Evolutionary conservation across 140 eudicot genomes (phyloP).

Genomic region (Stevia rebaudiana): DNA sequence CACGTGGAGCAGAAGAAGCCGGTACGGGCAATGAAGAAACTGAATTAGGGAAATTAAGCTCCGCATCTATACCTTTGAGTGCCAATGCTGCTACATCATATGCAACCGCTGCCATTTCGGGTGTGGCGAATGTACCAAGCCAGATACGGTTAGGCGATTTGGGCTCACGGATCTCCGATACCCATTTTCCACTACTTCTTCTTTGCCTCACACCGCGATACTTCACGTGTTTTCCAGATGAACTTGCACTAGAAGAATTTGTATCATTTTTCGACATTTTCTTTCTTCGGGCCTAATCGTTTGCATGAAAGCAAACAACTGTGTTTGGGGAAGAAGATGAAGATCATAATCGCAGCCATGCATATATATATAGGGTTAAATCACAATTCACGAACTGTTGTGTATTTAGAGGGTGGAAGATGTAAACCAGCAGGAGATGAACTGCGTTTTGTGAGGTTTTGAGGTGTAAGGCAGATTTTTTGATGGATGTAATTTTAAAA

Average conservation of each 20-base stretch:
- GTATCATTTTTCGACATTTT: conserved; percentile 24
- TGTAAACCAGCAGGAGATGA: conserved; percentile 58
- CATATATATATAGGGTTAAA: conserved; percentile 28
- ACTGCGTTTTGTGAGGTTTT: conserved; percentile 46
- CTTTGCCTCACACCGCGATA: conserved; percentile 69
- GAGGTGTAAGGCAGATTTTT: conserved; percentile 53
- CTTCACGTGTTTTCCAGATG: conserved; percentile 33
- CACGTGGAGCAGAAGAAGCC: conserved; percentile 53
- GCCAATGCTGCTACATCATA: conserved; percentile 83
- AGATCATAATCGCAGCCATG: conserved; percentile 26
- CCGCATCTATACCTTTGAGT: conserved; percentile 55
- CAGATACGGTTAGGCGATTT: conserved; percentile 65
- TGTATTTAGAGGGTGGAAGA: conserved; percentile 23
- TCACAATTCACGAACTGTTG: background rate
- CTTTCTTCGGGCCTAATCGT: background rate
- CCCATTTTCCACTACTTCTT: conserved; percentile 70
- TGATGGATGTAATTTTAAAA: conserved; percentile 37
- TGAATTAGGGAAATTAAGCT: conserved; percentile 62
- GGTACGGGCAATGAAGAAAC: conserved; percentile 57
- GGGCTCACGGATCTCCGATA: conserved; percentile 76
- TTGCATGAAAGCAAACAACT: conserved; percentile 18
- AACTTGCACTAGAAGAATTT: conserved; percentile 13
- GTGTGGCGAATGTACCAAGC: conserved; percentile 71
- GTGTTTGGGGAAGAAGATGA: conserved; percentile 29
- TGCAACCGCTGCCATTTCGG: conserved; percentile 86